Base-by-base conservation (phyloP, 2,329 filamentous ascomycete genomes). In the Blumeriella jaapii region DNA sequence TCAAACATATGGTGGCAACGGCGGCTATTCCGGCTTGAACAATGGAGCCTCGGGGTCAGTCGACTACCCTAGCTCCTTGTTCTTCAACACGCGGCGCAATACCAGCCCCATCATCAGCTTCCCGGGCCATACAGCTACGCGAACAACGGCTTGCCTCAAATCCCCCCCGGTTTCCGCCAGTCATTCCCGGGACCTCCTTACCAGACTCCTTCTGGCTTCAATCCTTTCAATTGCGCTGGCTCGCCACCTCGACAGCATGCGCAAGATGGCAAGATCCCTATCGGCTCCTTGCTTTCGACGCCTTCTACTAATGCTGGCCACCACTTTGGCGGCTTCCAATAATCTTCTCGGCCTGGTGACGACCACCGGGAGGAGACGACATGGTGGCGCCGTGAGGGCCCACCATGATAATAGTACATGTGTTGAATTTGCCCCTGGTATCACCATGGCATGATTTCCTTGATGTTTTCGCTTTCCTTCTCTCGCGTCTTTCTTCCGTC, bases 191-290 rank as follows among this genome's bases (percentile, higher is more conserved):
- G n/a, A n/a, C n/a, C n/a, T 8, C 22, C 12, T 8, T n/a, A 5
- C 15, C 33, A 35, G 13, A 24, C 29, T 25, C 7, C 33, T 16
- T 12, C 24, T 18, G 33, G 20, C 25, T 35, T 23, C 13, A 24
- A 17, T 6, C n/a, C 16, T 8, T 35, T 16, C 12, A 35, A 29
- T 11, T 29, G 16, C 18, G 29, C 12, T n/a, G 18, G 16, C 13
- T 24, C 26, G 6, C 9, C 25, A 29, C 6, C 13, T 26, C 5
- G 14, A 3, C 33, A 29, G 19, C 26, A 25, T 17, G 24, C 20
- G 10, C 22, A 24, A 20, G 24, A 28, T 12, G 15, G 32, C 19
- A 35, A 35, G 14, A 35, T 35, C 10, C 26, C 33, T 2, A 19
- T 35, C 18, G 11, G 17, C 7, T 29, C 25, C 15, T 26, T 35